Conservation (phyloP, 2,329 filamentous ascomycete species). For the Xylaria sp. region DNA sequence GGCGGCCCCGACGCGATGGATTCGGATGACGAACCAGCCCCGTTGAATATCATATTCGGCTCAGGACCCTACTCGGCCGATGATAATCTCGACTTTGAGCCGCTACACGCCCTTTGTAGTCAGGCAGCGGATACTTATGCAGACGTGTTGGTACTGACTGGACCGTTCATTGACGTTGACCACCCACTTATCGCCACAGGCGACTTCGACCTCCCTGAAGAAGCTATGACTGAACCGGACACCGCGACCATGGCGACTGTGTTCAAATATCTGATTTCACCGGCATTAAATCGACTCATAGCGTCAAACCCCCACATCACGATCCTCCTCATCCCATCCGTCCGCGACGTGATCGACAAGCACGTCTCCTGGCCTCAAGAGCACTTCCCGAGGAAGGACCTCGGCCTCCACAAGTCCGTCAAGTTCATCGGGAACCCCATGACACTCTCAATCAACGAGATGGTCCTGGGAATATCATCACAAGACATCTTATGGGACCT, state of each 20-base stretch:
- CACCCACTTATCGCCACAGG: constrained; percentile 85
- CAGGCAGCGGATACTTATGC: constrained; percentile 76
- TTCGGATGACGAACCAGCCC: constrained; percentile 62
- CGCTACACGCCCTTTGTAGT: constrained; percentile 79
- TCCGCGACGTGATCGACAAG: constrained; percentile 70
- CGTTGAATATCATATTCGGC: constrained; percentile 77
- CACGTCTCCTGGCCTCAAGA: constrained; percentile 71
- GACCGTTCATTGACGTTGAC: constrained; percentile 90
- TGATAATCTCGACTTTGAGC: constrained; percentile 88
- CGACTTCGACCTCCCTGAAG: constrained; percentile 76
- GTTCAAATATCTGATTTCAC: constrained; percentile 80
- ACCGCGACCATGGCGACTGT: constrained; percentile 80
- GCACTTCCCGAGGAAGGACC: constrained; percentile 68
- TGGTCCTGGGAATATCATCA: constrained; percentile 78
- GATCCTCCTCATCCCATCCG: constrained; percentile 82
- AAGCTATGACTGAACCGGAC: constrained; percentile 70
- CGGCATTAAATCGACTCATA: constrained; percentile 72
- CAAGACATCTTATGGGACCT: constrained; percentile 87
- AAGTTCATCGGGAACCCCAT: constrained; percentile 86
- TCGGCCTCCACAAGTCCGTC: constrained; percentile 78
- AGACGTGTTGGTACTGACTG: constrained; percentile 79
- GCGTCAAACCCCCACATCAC: constrained; percentile 75
- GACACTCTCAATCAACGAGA: constrained; percentile 86
- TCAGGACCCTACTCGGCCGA: constrained; percentile 92
- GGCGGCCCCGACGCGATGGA: constrained; percentile 69